A percentile compares a stretch with the other conserved stretches of the same genome.
Evolutionary conservation across 768 basidiomycete species (phyloP).

Genomic region (Russula lepida): DNA sequence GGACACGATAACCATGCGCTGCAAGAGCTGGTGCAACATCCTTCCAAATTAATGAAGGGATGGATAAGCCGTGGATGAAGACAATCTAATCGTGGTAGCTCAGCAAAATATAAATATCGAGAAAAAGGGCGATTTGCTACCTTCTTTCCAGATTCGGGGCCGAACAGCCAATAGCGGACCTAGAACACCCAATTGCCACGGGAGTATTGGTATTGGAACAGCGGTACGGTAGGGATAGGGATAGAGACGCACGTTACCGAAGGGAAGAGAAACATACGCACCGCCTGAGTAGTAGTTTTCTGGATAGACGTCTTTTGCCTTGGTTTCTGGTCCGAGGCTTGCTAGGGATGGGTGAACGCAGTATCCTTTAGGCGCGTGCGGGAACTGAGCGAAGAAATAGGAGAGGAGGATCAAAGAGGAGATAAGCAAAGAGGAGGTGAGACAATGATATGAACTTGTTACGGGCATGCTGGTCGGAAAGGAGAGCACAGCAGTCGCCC

Average conservation of each 20-base stretch:
- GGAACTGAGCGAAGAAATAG: slow-evolving; percentile 61
- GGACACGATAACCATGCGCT: slow-evolving; percentile 57
- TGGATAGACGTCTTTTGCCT: slow-evolving; percentile 65
- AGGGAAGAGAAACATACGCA: slow-evolving; percentile 55
- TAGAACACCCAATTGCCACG: slow-evolving; percentile 23
- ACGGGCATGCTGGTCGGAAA: slow-evolving; percentile 20
- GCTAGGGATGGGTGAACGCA: slow-evolving; percentile 51
- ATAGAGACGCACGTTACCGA: slow-evolving; percentile 44
- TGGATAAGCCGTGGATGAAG: slow-evolving; percentile 69
- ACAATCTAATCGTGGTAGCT: slow-evolving; percentile 42
- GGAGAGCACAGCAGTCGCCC: not conserved
- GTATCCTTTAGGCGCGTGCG: slow-evolving; percentile 45
- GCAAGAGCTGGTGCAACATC: slow-evolving; percentile 62
- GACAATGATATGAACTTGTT: slow-evolving; percentile 27
- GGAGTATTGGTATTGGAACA: not conserved
- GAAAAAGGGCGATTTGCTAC: slow-evolving; percentile 28
- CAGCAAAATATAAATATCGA: not conserved
- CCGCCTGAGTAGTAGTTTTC: slow-evolving; percentile 59
- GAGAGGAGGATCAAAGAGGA: slow-evolving; percentile 51
- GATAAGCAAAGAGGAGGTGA: slow-evolving; percentile 49
- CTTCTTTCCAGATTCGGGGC: slow-evolving; percentile 59
- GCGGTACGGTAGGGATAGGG: not conserved
- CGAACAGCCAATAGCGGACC: slow-evolving; percentile 73
- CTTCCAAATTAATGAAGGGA: slow-evolving; percentile 71
- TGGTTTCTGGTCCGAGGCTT: slow-evolving; percentile 44